Evolutionary conservation across 805 yeast species (phyloP).

Genomic region (Metschnikowia cerradonensis): DNA sequence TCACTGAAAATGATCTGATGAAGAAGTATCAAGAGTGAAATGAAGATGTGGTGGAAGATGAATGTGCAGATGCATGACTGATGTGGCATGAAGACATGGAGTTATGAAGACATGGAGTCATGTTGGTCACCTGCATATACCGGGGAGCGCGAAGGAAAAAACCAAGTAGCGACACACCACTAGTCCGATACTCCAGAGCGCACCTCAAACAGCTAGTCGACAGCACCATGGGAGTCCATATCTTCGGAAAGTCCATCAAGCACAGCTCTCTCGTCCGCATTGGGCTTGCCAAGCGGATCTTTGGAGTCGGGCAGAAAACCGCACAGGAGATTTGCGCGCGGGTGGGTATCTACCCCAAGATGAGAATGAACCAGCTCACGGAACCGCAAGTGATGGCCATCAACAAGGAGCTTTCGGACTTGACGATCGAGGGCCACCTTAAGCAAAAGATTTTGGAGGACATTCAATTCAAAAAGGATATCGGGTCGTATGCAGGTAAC

Average conservation of each 20-base stretch:
- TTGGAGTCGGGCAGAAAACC: constrained; percentile 76
- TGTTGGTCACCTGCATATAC: not conserved
- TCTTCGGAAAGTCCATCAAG: constrained; percentile 42
- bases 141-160: constrained; percentile 1
- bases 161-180: not conserved
- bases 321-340: constrained; percentile 79
- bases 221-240: constrained; percentile 38
- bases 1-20: no score
- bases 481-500: constrained; percentile 82
- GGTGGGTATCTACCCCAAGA: constrained; percentile 85
- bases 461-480: constrained; percentile 71
- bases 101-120: no score
- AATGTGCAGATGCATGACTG: no score
- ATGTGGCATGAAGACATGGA: no score
- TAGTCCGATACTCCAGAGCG: no score
- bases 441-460: constrained; percentile 71
- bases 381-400: constrained; percentile 84
- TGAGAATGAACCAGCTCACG: constrained; percentile 89
- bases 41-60: no score
- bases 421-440: constrained; percentile 79
- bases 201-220: no score
- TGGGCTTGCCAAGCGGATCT: constrained; percentile 77
- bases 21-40: no score
- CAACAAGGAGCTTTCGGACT: constrained; percentile 79
- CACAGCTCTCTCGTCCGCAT: constrained; percentile 39